Evolutionary conservation across 1,139 yeast genomes (phyloP), one percentile per base, ranked within the genome.

Genomic region (Yamadazyma buinensis): DNA sequence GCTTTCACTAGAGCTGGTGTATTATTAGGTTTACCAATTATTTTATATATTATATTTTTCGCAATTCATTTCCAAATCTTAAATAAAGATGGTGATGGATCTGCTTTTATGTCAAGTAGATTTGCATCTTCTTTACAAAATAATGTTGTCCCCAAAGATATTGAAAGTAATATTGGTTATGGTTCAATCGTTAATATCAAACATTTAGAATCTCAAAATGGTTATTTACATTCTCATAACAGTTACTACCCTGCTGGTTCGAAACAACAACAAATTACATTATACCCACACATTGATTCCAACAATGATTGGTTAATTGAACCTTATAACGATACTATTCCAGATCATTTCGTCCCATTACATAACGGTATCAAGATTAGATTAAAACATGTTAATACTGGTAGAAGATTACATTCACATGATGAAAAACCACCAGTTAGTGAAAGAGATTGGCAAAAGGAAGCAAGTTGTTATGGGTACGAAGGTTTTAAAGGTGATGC

Each of bases 401-500:
- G 72, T 35, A 80, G 92, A 56, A 80, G 98, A 65, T 75, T 94
- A 54, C 98, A 94, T 61, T 85, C 97, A 19, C 98, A 94, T 57
- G 97, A 92, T 58, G 85, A 86, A 56, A 83, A 94, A 55, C 90
- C 97, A 18, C 95, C 97, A 14, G 95, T 90, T 19, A 73, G 90
- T 42, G 90, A 83, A 55, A 81, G 82, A 48, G 98, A 92, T 54
- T 94, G 97, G 95, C 95, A 88, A 64, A 86, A 86, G 61, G 99
- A 94, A 66, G 95, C 79, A 19, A 79, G 95, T 13, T 80, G 87
- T 57, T 94, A 94, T 55, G 99, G 99, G 14, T 85, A 63, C 54
- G 86, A 83, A 33, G 97, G 95, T 5, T 94, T 92, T 52, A 79
- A 59, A 15, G 98, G 98, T 54, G 98, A 94, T 64, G 86, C 90